phyloP scores from a whole-genome alignment of 2,329 filamentous ascomycete species.

The Ophiostoma sp. region DNA sequence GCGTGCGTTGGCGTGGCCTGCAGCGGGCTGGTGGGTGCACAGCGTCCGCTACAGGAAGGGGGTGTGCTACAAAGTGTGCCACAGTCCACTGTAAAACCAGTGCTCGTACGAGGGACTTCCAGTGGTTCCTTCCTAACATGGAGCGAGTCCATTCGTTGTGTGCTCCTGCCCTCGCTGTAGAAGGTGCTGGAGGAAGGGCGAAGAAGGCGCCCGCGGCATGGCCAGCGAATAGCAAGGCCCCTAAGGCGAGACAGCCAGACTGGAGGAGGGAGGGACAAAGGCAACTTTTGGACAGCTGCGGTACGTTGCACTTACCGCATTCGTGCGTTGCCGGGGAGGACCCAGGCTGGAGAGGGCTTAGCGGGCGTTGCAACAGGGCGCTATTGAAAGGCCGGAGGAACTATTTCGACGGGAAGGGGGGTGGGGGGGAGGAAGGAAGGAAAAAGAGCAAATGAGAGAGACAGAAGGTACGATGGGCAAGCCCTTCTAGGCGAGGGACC shows the following conservation, averaged over 20 bases:
- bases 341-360: constrained; percentile 28
- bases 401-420: neutral
- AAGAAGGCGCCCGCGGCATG: neutral
- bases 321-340: constrained; percentile 26
- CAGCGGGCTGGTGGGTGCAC: neutral
- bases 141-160: neutral
- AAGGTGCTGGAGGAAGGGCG: constrained; percentile 7
- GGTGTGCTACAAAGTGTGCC: neutral
- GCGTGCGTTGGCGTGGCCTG: neutral
- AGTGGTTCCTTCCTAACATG: neutral
- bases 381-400: constrained; percentile 27
- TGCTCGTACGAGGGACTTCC: neutral
- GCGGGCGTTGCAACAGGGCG: constrained; percentile 28
- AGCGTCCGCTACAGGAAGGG: constrained; percentile 8
- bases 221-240: neutral
- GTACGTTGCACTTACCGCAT: constrained; percentile 24
- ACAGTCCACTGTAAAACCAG: neutral
- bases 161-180: neutral
- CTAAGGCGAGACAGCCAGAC: constrained; percentile 1
- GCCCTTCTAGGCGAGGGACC: constrained; percentile 3
- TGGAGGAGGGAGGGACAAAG: constrained; percentile 18
- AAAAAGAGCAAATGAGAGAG: neutral
- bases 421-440: neutral
- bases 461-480: neutral
- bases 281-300: neutral